Conservation (phyloP, 148 eudicot genomes). For the Cornus kousa region DNA sequence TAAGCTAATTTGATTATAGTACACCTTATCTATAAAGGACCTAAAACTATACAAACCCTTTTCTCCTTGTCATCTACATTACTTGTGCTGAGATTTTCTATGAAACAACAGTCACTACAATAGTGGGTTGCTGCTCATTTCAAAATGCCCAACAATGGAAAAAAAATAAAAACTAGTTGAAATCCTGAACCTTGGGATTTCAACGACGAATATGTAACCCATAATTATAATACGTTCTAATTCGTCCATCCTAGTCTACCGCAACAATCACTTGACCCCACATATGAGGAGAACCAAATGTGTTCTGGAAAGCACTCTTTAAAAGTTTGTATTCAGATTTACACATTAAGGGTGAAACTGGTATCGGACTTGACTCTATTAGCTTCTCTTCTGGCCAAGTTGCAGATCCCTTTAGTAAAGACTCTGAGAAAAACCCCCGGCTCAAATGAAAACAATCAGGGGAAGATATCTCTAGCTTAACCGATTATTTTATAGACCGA, state of each 20-base stretch:
- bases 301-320: constrained; percentile 42
- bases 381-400: constrained; percentile 56
- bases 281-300: constrained; percentile 41
- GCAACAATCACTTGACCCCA: constrained; percentile 82
- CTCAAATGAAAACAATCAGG: constrained; percentile 21
- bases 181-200: too few species aligned
- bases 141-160: background rate
- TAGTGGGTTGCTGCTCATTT: background rate
- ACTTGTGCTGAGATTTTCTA: background rate
- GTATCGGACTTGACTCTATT: constrained; percentile 19
- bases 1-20: background rate
- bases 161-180: background rate
- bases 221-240: too few species aligned
- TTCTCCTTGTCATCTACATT: background rate
- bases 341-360: constrained; percentile 23
- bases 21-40: background rate
- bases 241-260: too few species aligned
- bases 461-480: too few species aligned
- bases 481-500: too few species aligned
- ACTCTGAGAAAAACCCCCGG: constrained; percentile 34
- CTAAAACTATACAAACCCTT: background rate
- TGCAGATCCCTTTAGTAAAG: constrained; percentile 33
- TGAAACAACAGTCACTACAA: background rate
- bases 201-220: too few species aligned
- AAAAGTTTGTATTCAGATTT: constrained; percentile 46